Evolutionary conservation across 805 yeast genomes (phyloP).

Genomic region (Yarrowia osloensis): DNA sequence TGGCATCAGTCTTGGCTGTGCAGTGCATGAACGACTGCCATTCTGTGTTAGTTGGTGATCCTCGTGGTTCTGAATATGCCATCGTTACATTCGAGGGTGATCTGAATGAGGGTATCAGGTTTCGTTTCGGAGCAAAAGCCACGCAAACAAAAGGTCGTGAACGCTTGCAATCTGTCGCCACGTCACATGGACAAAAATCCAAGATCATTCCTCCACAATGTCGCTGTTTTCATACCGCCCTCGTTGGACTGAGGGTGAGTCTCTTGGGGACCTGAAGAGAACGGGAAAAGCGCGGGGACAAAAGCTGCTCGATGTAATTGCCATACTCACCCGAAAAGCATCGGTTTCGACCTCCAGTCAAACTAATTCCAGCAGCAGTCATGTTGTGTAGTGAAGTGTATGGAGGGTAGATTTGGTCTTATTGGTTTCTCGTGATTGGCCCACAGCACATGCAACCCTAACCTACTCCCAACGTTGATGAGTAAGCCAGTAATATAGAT

Average conservation of each 20-base stretch:
- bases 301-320: neutral
- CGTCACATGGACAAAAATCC: neutral
- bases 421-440: slow-evolving; percentile 29
- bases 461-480: neutral
- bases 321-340: slow-evolving; percentile 48
- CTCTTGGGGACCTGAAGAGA: neutral
- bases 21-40: slow-evolving; percentile 53
- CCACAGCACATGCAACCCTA: neutral
- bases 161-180: neutral
- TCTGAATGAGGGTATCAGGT: neutral
- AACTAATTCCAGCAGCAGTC: slow-evolving; percentile 47
- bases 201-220: neutral
- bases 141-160: neutral
- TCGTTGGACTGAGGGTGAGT: neutral
- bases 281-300: neutral
- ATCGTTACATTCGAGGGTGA: neutral
- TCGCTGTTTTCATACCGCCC: neutral
- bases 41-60: slow-evolving; percentile 37
- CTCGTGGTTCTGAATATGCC: no score
- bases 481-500: neutral
- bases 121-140: neutral
- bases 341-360: slow-evolving; percentile 50
- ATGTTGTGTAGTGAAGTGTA: slow-evolving; percentile 22
- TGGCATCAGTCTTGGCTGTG: slow-evolving; percentile 45
- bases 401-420: slow-evolving; percentile 13